A percentile compares a stretch with the other conserved stretches of the same genome.
Conservation (phyloP, 352 stramenopile species). For the Globisporangium megalacanthum region DNA sequence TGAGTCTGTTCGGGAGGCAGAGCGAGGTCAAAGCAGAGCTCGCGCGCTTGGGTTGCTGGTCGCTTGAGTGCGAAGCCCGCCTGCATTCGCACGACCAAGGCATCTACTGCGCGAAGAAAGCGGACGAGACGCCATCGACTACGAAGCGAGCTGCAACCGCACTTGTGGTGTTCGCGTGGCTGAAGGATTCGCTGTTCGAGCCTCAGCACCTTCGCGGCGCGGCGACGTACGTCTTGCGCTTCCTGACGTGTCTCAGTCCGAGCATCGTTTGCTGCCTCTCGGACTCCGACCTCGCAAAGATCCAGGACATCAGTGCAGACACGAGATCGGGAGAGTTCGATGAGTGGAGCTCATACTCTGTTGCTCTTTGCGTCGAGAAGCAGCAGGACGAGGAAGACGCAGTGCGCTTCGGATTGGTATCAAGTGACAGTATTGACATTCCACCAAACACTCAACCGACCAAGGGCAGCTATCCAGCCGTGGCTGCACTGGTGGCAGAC, state of each 20-base stretch:
- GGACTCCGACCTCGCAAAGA: conserved; percentile 1
- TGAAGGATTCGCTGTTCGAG: conserved; percentile 37
- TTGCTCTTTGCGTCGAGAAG: conserved; percentile 12
- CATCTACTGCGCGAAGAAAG: conserved; percentile 38
- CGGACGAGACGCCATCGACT: neutral
- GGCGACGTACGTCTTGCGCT: conserved; percentile 69
- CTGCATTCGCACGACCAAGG: conserved; percentile 39
- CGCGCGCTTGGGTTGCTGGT: conserved; percentile 32
- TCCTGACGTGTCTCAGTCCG: conserved; percentile 18
- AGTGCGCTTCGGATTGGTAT: conserved; percentile 7
- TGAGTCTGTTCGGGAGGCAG: conserved; percentile 63
- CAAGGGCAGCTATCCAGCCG: conserved; percentile 34
- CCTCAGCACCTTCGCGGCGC: conserved; percentile 42
- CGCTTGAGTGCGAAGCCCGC: conserved; percentile 29
- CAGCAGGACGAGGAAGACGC: conserved; percentile 11
- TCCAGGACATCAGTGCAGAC: conserved; percentile 1
- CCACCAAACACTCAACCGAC: conserved; percentile 7
- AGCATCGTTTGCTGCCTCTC: conserved; percentile 17
- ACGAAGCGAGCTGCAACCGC: neutral
- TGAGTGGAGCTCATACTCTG: conserved; percentile 12
- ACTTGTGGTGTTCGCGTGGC: conserved; percentile 62
- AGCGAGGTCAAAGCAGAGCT: conserved; percentile 39
- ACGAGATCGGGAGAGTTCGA: neutral
- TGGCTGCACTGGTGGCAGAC: conserved; percentile 20
- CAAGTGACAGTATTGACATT: neutral